phyloP scores from a whole-genome alignment of 2,329 filamentous ascomycete genomes.

The Seiridium unicorne region DNA sequence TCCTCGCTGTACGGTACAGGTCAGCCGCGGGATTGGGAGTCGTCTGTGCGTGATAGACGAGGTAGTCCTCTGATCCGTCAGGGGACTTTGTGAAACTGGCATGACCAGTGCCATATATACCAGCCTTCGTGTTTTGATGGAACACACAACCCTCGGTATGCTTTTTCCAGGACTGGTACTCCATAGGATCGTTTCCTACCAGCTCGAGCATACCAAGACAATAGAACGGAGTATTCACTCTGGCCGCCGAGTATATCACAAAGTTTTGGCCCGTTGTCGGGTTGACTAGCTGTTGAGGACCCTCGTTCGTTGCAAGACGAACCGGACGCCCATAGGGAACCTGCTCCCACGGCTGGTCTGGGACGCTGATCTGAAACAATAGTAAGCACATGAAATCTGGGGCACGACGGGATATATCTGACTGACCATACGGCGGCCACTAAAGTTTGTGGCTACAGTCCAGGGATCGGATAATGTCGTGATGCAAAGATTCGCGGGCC shows the following conservation, averaged over 20 bases:
- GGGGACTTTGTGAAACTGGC: conserved; percentile 32
- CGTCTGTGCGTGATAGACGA: conserved; percentile 34
- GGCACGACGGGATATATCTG: neutral
- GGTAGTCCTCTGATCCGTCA: conserved; percentile 29
- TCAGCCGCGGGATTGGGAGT: conserved; percentile 28
- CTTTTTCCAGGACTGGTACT: conserved; percentile 33
- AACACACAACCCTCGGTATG: conserved; percentile 32
- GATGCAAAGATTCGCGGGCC: conserved; percentile 34
- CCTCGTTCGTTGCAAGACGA: conserved; percentile 33
- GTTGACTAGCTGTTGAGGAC: conserved; percentile 33
- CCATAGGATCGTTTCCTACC: conserved; percentile 32
- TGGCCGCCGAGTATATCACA: conserved; percentile 33
- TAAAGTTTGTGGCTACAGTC: conserved; percentile 29
- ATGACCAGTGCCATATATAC: conserved; percentile 32
- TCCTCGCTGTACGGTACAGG: conserved; percentile 29
- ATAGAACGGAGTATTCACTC: conserved; percentile 35
- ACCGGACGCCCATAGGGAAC: conserved; percentile 31
- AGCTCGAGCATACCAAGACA: conserved; percentile 35
- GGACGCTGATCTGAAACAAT: conserved; percentile 25
- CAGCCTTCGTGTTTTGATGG: conserved; percentile 29
- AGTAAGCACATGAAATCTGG: neutral
- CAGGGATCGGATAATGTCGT: conserved; percentile 32
- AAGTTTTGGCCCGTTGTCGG: conserved; percentile 33
- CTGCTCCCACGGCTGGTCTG: conserved; percentile 33
- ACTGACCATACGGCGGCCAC: conserved; percentile 25